Conservation (phyloP, 2,329 filamentous ascomycete species). For the Diplodia corticola region DNA sequence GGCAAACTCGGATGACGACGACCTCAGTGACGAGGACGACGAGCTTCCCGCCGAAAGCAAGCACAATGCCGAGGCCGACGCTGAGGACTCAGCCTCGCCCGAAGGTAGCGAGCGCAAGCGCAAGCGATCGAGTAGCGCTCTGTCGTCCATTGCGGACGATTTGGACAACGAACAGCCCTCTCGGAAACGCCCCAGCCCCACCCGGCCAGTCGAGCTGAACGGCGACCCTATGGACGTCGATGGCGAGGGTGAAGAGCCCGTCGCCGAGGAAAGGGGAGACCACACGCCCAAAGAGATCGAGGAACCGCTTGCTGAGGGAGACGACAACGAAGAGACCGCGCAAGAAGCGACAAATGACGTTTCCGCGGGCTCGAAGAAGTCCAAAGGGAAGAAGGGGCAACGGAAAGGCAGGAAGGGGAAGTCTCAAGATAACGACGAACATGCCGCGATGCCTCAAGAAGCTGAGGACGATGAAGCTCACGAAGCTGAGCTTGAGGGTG, state of each 20-base stretch:
- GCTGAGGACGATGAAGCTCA: conserved; percentile 30
- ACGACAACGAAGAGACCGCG: conserved; percentile 10
- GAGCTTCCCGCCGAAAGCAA: not conserved
- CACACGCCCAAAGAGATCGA: conserved; percentile 31
- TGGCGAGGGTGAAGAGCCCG: conserved; percentile 24
- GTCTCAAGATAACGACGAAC: conserved; percentile 8
- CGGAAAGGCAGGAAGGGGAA: conserved; percentile 22
- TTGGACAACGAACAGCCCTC: conserved; percentile 37
- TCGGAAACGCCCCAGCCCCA: conserved; percentile 38
- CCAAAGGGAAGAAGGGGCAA: conserved; percentile 20
- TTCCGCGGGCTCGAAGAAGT: not conserved
- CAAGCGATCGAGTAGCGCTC: conserved; percentile 45
- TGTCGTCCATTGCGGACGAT: conserved; percentile 40
- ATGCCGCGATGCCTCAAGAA: conserved; percentile 30
- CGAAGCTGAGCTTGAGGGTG: conserved; percentile 47
- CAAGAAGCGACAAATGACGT: conserved; percentile 1
- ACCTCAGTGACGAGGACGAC: conserved; percentile 21
- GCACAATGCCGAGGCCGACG: conserved; percentile 2
- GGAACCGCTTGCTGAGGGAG: conserved; percentile 25
- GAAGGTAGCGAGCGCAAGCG: conserved; percentile 41
- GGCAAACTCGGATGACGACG: not conserved
- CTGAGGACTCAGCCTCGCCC: conserved; percentile 2
- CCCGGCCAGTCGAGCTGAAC: conserved; percentile 31
- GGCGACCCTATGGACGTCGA: conserved; percentile 35
- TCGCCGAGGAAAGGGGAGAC: conserved; percentile 5